These are phyloP conservation scores for Penicillium aurantiogriseum DNA, from an alignment of 2,329 filamentous ascomycete species.

Conservation along the genomic window DNA sequence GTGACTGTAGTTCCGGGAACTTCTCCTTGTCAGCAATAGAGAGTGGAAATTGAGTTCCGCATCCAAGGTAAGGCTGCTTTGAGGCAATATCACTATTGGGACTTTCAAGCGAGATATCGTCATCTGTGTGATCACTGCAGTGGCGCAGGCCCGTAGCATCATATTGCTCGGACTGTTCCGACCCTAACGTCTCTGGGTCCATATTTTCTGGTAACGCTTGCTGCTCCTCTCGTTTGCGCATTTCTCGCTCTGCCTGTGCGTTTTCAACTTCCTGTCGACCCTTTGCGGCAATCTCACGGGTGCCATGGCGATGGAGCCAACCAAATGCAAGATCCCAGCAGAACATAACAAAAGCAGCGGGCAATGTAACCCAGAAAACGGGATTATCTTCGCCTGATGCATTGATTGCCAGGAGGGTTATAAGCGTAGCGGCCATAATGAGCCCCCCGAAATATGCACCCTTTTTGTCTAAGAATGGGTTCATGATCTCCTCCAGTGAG, in stretches of 20 bases:
- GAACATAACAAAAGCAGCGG: slow-evolving; percentile 67
- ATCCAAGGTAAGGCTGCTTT: neutral
- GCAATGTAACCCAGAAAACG: slow-evolving; percentile 68
- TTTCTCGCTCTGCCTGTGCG: slow-evolving; percentile 42
- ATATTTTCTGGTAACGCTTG: neutral
- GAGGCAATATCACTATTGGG: neutral
- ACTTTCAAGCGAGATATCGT: neutral
- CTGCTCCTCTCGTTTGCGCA: slow-evolving; percentile 28
- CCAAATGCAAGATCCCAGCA: slow-evolving; percentile 65
- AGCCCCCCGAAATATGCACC: slow-evolving; percentile 64
- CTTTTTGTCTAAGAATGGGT: slow-evolving; percentile 67
- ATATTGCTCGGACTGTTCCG: neutral
- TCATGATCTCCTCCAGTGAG: slow-evolving; percentile 71
- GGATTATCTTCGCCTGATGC: slow-evolving; percentile 57
- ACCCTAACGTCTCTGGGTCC: neutral
- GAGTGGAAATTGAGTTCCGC: neutral
- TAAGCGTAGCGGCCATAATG: slow-evolving; percentile 66
- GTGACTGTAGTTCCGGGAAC: slow-evolving; percentile 6
- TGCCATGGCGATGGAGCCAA: slow-evolving; percentile 63
- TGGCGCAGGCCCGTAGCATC: neutral
- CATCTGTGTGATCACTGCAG: neutral
- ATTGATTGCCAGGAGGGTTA: slow-evolving; percentile 66
- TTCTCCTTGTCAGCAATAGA: slow-evolving; percentile 12
- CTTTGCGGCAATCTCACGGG: slow-evolving; percentile 59
- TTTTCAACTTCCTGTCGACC: slow-evolving; percentile 53